Conservation (phyloP, 371 early-diverging fungal genomes). For the Lichtheimia ornata region DNA sequence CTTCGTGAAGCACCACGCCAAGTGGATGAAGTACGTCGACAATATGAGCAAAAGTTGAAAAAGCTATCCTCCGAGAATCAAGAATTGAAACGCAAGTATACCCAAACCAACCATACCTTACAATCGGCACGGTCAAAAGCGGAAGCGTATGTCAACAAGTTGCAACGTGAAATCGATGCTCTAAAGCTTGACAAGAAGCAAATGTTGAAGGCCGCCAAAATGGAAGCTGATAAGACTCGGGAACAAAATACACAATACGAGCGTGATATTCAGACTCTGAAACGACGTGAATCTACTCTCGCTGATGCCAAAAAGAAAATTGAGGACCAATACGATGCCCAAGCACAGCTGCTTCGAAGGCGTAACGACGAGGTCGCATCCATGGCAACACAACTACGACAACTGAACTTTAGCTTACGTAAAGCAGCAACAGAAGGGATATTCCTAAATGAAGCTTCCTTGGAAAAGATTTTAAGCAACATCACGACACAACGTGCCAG, state of each 20-base stretch:
- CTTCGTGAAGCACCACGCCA: conserved; percentile 30
- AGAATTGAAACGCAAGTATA: conserved; percentile 56
- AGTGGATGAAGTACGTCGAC: conserved; percentile 30
- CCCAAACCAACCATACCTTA: conserved; percentile 48
- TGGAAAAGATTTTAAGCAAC: conserved; percentile 18
- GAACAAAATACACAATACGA: conserved; percentile 55
- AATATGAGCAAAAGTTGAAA: conserved; percentile 69
- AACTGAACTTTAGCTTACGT: conserved; percentile 27
- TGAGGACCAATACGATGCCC: conserved; percentile 63
- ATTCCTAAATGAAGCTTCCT: conserved; percentile 30
- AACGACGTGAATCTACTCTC: conserved; percentile 39
- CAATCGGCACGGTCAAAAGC: conserved; percentile 49
- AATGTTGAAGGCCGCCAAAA: conserved; percentile 67
- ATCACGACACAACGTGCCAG: too few relatives aligned
- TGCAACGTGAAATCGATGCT: conserved; percentile 50
- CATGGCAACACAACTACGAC: conserved; percentile 27
- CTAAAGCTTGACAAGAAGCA: conserved; percentile 72
- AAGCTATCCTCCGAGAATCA: conserved; percentile 66
- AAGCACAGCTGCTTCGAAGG: conserved; percentile 47
- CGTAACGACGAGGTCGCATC: conserved; percentile 48
- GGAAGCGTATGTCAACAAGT: conserved; percentile 32
- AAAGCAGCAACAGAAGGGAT: conserved; percentile 36
- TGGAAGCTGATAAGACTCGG: conserved; percentile 60
- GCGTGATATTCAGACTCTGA: conserved; percentile 67
- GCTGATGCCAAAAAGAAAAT: conserved; percentile 65